A percentile compares a stretch with the other conserved stretches of the same genome.
phyloP scores from a whole-genome alignment of 306 rosid genomes.

The Lathyrus aphaca region DNA sequence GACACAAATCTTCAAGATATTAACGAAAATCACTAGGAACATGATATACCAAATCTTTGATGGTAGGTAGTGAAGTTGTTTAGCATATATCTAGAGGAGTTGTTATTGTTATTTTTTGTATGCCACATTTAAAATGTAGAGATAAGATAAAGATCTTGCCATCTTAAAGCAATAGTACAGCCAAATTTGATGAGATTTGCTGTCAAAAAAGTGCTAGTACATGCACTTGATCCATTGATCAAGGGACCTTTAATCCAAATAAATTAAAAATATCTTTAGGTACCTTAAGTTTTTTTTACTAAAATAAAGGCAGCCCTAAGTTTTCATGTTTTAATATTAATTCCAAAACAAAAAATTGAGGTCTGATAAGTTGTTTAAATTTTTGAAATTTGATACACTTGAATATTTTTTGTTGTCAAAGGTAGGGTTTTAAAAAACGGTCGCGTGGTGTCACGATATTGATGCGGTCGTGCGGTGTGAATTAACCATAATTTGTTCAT shows the following conservation, averaged over 20 bases:
- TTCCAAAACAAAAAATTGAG: background rate
- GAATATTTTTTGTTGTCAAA: background rate
- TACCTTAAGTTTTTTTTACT: background rate
- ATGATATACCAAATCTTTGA: constrained; percentile 23
- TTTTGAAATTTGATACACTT: background rate
- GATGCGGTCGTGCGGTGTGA: too few relatives aligned
- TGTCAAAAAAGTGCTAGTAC: constrained; percentile 18
- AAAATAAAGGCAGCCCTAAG: background rate
- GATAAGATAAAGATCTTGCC: constrained; percentile 20
- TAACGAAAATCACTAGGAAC: background rate
- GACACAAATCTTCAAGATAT: constrained; percentile 22
- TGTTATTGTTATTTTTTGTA: constrained; percentile 26
- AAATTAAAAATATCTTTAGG: constrained; percentile 5
- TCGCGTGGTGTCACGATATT: too few relatives aligned
- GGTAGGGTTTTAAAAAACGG: too few relatives aligned
- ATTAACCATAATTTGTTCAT: too few relatives aligned
- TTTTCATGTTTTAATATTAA: background rate
- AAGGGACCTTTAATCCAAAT: constrained; percentile 21
- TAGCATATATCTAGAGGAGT: background rate
- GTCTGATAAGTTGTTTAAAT: background rate
- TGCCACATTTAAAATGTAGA: constrained; percentile 1
- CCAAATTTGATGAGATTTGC: constrained; percentile 36
- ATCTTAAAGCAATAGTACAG: constrained; percentile 29
- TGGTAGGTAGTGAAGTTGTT: constrained; percentile 33
- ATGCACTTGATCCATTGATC: constrained; percentile 3